Evolutionary conservation across 495 filamentous ascomycete genomes (phyloP), one percentile per base, ranked within the genome.

Genomic region (Aspergillus sparsus): DNA sequence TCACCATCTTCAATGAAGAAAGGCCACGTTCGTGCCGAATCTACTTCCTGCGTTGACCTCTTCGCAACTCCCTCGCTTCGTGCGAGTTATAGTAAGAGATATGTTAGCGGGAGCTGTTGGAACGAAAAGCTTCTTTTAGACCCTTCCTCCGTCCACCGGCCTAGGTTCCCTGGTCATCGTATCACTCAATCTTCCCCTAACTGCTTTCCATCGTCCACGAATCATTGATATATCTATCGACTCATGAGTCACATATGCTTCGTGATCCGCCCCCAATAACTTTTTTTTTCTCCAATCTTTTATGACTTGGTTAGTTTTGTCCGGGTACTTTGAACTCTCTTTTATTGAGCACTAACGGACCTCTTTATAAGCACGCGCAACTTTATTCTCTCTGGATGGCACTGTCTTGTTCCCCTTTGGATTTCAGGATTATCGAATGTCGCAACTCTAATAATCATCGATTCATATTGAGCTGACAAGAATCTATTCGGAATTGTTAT

Each of bases 111-210:
- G 21, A 51, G 36, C 33, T 41, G 53, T 21, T 66, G 62, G 62
- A 55, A 56, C 31, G 53, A 63, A 11, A 62, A 50, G 35, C 34
- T 64, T 5, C 51, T 64, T 13, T 15, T 65, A 11, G 18, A 51
- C 27, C 58, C 67, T 7, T 12, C 58, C 10, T 11, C n/a, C n/a
- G 57, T 45, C 42, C 16, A 31, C 6, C 51, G 49, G n/a, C 54
- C 53, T 18, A 21, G 57, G 0, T 42, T 58, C 36, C 33, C 33
- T 39, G 57, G 57, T 9, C 65, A 70, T 49, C 62, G 68, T 12
- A 64, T 57, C 46, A 67, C 68, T 10, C 56, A 64, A 37, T 70
- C 68, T 7, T 64, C 68, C 7, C 68, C 68, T 3, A 59, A 45
- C 49, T 61, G 59, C n/a, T 39, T 67, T 36, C 46, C 62, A 16